A percentile compares a stretch with the other conserved stretches of the same genome.
phyloP scores from a whole-genome alignment of 2,329 filamentous ascomycete genomes.

The Cucurbitaria berberidis region DNA sequence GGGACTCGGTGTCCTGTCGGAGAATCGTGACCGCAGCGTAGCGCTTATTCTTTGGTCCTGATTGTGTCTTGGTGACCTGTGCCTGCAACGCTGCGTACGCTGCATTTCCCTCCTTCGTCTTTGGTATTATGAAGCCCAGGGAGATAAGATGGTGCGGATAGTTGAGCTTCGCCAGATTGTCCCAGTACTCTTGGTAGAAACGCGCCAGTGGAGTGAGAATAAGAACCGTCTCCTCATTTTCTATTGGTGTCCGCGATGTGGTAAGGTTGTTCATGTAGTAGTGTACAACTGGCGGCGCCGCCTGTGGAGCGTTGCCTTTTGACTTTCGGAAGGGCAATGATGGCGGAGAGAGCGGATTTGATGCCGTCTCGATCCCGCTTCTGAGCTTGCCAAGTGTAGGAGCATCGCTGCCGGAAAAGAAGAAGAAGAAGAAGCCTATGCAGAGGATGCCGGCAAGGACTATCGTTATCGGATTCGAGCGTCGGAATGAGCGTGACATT shows the following conservation, averaged over 20 bases:
- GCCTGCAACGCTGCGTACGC: constrained; percentile 84
- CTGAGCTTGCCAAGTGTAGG: constrained; percentile 57
- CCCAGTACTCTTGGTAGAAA: constrained; percentile 96
- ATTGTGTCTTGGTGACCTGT: constrained; percentile 84
- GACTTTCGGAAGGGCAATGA: constrained; percentile 76
- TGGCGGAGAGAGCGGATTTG: constrained; percentile 74
- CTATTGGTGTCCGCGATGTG: constrained; percentile 74
- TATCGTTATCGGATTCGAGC: constrained; percentile 78
- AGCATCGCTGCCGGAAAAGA: constrained; percentile 67
- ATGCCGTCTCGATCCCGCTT: constrained; percentile 62
- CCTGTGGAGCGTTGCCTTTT: constrained; percentile 58
- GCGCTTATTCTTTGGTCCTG: constrained; percentile 77
- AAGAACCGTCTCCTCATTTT: constrained; percentile 83
- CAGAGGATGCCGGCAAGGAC: constrained; percentile 73
- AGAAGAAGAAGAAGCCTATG: constrained; percentile 64
- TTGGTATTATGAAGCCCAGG: constrained; percentile 93
- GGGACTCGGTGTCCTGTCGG: constrained; percentile 90
- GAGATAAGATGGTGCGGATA: constrained; percentile 97
- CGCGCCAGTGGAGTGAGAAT: constrained; percentile 91
- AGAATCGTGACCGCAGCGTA: constrained; percentile 95
- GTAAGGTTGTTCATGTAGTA: constrained; percentile 97
- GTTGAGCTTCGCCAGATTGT: constrained; percentile 80
- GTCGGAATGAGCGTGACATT: constrained; percentile 75
- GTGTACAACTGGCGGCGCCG: constrained; percentile 84
- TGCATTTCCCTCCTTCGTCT: constrained; percentile 87